Conservation (phyloP, 2,329 filamentous ascomycete species). For the Talaromyces albobiverticillius region DNA sequence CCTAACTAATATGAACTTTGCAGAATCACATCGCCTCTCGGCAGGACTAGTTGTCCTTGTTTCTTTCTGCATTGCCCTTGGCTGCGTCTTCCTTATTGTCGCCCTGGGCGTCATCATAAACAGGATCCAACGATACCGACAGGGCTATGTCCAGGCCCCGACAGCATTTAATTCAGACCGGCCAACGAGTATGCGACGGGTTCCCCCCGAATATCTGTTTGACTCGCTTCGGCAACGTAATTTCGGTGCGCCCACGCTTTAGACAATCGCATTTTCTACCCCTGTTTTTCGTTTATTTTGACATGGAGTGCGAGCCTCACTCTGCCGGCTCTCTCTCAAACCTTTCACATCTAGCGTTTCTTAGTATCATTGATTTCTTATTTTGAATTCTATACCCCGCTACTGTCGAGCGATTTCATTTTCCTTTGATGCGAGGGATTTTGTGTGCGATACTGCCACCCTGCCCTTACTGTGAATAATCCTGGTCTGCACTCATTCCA, state of each 20-base stretch:
- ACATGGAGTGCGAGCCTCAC: not conserved
- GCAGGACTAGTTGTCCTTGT: slow-evolving; percentile 46
- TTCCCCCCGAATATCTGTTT: slow-evolving; percentile 48
- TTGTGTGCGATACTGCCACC: slow-evolving; percentile 7
- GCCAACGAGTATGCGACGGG: slow-evolving; percentile 43
- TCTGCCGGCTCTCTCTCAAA: not conserved
- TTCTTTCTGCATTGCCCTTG: slow-evolving; percentile 47
- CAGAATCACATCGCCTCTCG: slow-evolving; percentile 36
- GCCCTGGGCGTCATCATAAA: slow-evolving; percentile 46
- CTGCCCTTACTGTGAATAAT: slow-evolving; percentile 13
- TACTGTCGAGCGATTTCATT: slow-evolving; percentile 14
- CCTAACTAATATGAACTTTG: slow-evolving; percentile 15
- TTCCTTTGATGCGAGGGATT: slow-evolving; percentile 1
- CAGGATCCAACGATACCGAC: slow-evolving; percentile 45
- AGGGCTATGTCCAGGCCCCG: slow-evolving; percentile 46
- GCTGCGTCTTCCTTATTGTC: slow-evolving; percentile 48
- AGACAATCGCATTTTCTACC: slow-evolving; percentile 10
- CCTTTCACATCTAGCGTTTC: not conserved
- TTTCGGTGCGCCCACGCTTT: slow-evolving; percentile 35
- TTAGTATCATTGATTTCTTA: not conserved
- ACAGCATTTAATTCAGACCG: slow-evolving; percentile 45
- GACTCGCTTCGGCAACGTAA: slow-evolving; percentile 36
- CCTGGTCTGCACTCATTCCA: not conserved
- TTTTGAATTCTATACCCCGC: slow-evolving; percentile 18
- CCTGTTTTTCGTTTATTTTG: not conserved